A percentile compares a stretch with the other conserved stretches of the same genome.
These are phyloP conservation scores for Brettanomyces anomalus DNA, from an alignment of 805 yeast species.

Conservation along the genomic window DNA sequence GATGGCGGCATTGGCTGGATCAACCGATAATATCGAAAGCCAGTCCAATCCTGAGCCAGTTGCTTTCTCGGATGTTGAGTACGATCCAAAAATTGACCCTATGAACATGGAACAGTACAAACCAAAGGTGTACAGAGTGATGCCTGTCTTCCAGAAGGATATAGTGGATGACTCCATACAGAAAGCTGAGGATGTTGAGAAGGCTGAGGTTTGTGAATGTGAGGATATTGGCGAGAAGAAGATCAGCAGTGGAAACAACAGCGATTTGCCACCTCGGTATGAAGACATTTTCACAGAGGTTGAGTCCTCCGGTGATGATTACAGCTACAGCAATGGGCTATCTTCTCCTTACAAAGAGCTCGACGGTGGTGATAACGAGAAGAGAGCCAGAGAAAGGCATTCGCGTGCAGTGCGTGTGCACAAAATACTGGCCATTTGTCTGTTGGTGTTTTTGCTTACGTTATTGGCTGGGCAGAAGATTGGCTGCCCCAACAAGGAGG, in stretches of 20 bases:
- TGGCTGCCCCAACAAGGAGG: no score
- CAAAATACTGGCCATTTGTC: no score
- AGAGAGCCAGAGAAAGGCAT: not conserved
- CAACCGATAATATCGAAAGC: not conserved
- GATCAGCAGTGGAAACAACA: not conserved
- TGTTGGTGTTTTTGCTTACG: no score
- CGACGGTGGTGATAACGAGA: slow-evolving; percentile 1
- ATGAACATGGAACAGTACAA: slow-evolving; percentile 24
- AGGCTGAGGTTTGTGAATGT: not conserved
- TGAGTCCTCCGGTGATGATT: no score
- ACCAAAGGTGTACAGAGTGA: slow-evolving; percentile 24
- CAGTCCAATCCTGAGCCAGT: slow-evolving; percentile 1
- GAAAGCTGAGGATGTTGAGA: not conserved
- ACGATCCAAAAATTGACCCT: slow-evolving; percentile 22
- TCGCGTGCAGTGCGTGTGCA: no score
- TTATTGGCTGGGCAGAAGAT: no score
- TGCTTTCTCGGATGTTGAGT: slow-evolving; percentile 19
- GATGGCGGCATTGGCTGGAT: not conserved
- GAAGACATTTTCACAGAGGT: no score
- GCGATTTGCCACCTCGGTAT: no score
- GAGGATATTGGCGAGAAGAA: not conserved
- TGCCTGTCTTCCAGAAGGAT: slow-evolving; percentile 10
- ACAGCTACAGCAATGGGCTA: not conserved
- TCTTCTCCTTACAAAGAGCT: slow-evolving; percentile 6
- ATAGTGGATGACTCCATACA: not conserved